These are phyloP conservation scores for Condylostoma magnum DNA, from an alignment of 169 alveolate species.

Conservation along the genomic window DNA sequence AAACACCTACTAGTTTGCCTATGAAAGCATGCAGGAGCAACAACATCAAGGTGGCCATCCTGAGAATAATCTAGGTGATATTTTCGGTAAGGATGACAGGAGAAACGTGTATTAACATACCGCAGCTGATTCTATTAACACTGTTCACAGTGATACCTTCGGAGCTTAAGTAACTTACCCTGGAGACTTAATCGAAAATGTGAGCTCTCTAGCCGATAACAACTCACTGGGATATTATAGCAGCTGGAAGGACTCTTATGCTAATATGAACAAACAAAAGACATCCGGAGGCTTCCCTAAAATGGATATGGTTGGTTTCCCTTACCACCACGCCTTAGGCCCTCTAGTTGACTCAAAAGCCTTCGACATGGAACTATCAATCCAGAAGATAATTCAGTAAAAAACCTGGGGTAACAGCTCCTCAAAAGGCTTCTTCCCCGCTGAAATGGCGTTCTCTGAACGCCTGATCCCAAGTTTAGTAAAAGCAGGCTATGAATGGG, in stretches of 20 bases:
- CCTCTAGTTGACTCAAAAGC: conserved; percentile 19
- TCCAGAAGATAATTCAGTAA: background rate
- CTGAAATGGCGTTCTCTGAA: conserved; percentile 32
- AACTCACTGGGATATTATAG: background rate
- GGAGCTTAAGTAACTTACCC: conserved; percentile 28
- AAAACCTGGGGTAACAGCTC: conserved; percentile 1
- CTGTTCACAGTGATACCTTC: conserved; percentile 17
- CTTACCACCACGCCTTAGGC: conserved; percentile 23
- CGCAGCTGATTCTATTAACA: conserved; percentile 11
- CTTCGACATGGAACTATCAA: conserved; percentile 4
- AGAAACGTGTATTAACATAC: conserved; percentile 9
- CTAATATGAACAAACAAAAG: background rate
- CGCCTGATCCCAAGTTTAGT: conserved; percentile 20
- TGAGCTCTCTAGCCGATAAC: background rate
- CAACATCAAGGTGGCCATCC: conserved; percentile 25
- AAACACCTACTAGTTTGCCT: conserved; percentile 16
- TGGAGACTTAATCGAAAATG: conserved; percentile 29
- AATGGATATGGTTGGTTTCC: conserved; percentile 25
- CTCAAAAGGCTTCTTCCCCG: conserved; percentile 28
- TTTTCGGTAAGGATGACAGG: conserved; percentile 15
- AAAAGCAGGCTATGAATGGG: conserved; percentile 29
- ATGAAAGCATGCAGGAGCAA: conserved; percentile 8
- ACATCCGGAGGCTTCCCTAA: conserved; percentile 21
- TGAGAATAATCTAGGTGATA: conserved; percentile 14
- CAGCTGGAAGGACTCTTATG: background rate